Conservation (phyloP, 2,329 filamentous ascomycete species). For the Pseudocercospora fijiensis region DNA sequence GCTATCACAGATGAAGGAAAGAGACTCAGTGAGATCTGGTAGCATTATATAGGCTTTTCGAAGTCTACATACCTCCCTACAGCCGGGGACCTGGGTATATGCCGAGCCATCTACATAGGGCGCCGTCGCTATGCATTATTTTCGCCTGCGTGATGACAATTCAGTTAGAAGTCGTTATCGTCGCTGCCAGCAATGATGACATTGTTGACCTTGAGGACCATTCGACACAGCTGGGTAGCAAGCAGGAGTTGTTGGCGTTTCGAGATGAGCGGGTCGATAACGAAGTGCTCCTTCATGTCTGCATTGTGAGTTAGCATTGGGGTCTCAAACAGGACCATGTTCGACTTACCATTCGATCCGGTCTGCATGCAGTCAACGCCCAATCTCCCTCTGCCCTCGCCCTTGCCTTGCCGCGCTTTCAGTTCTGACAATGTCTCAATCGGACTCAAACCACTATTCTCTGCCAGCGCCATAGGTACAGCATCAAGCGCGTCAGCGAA, state of each 20-base stretch:
- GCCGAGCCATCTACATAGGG: slow-evolving; percentile 14
- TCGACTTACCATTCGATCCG: slow-evolving; percentile 71
- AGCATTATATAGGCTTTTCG: slow-evolving; percentile 19
- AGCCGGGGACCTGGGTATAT: slow-evolving; percentile 4
- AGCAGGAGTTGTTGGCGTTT: slow-evolving; percentile 97
- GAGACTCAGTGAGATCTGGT: not conserved
- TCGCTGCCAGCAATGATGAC: slow-evolving; percentile 88
- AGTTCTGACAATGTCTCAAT: slow-evolving; percentile 93
- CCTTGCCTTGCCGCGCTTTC: slow-evolving; percentile 93
- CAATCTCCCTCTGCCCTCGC: slow-evolving; percentile 69
- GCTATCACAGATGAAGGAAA: not conserved
- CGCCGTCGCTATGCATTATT: slow-evolving; percentile 15
- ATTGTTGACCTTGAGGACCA: slow-evolving; percentile 96
- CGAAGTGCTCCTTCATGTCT: slow-evolving; percentile 97
- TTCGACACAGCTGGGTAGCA: slow-evolving; percentile 94
- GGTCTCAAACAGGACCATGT: not conserved
- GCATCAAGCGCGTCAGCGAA: slow-evolving; percentile 93
- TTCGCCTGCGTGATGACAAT: not conserved
- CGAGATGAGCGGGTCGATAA: slow-evolving; percentile 96
- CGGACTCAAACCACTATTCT: slow-evolving; percentile 94
- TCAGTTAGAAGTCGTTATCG: slow-evolving; percentile 72
- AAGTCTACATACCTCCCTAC: slow-evolving; percentile 24
- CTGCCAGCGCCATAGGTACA: slow-evolving; percentile 90
- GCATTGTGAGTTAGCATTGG: slow-evolving; percentile 18
- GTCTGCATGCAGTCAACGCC: slow-evolving; percentile 98